phyloP scores from a whole-genome alignment of 495 filamentous ascomycete species.

The Pyrenopolyporus hunteri region DNA sequence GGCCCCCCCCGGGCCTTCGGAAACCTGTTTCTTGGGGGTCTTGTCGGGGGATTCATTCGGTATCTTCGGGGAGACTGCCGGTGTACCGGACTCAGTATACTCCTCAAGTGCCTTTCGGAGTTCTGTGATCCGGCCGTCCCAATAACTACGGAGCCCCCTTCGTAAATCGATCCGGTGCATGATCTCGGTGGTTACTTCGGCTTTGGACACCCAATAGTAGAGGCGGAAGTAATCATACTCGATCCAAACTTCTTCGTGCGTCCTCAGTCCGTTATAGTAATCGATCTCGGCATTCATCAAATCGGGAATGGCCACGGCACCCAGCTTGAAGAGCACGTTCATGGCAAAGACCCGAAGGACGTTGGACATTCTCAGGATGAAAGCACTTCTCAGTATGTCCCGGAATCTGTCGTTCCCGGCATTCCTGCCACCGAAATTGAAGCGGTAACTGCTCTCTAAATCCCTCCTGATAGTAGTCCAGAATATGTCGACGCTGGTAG shows the following conservation, averaged over 20 bases:
- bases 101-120: too few species aligned
- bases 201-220: background rate
- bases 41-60: too few species aligned
- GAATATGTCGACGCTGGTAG: background rate
- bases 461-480: background rate
- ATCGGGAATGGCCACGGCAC: background rate
- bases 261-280: constrained; percentile 2
- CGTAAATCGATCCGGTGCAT: background rate
- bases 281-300: background rate
- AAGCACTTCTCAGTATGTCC: background rate
- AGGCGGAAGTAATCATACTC: constrained; percentile 27
- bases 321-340: background rate
- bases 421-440: background rate
- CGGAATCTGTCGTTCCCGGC: background rate
- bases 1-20: too few species aligned
- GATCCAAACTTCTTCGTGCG: constrained; percentile 21
- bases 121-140: background rate
- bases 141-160: background rate
- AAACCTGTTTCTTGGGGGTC: too few species aligned
- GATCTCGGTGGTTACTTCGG: background rate
- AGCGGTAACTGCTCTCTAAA: background rate
- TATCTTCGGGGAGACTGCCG: too few species aligned
- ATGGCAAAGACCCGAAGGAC: background rate
- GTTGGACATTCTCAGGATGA: constrained; percentile 5
- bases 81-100: too few species aligned